Percentiles rank a stretch among this genome's conserved stretches.
phyloP scores from a whole-genome alignment of 192 early-diverging fungal species.

The Phlyctochytrium arcticum region DNA sequence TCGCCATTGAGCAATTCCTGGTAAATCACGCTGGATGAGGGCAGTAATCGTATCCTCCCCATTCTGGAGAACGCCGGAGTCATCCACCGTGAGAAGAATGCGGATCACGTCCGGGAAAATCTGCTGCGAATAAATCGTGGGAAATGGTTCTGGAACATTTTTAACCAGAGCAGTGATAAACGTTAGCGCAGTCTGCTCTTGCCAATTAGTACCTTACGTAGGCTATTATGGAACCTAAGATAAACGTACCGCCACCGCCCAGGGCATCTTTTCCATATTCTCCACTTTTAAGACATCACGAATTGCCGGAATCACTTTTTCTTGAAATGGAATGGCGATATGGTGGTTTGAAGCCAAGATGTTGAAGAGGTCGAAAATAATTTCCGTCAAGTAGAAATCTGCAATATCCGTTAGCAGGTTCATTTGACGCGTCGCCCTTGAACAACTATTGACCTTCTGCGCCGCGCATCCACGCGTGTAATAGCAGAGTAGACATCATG shows the following conservation, averaged over 20 bases:
- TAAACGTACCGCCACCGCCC: slow-evolving; percentile 19
- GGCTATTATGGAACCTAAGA: neutral
- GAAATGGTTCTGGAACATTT: slow-evolving; percentile 68
- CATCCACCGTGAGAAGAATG: slow-evolving; percentile 61
- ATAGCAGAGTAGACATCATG: slow-evolving; percentile 62
- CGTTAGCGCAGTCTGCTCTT: slow-evolving; percentile 59
- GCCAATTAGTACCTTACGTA: neutral
- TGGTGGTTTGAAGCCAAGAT: slow-evolving; percentile 64
- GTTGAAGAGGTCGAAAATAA: slow-evolving; percentile 75
- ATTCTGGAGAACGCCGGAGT: slow-evolving; percentile 78
- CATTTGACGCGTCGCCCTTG: neutral
- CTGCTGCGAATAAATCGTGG: slow-evolving; percentile 39
- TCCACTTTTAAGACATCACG: slow-evolving; percentile 46
- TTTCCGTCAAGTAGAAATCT: slow-evolving; percentile 72
- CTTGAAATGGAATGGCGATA: slow-evolving; percentile 63
- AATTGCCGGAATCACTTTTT: slow-evolving; percentile 70
- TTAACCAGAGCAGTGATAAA: slow-evolving; percentile 69
- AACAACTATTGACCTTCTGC: slow-evolving; percentile 48
- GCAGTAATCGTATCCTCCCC: slow-evolving; percentile 80
- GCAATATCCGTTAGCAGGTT: neutral
- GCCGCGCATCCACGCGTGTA: slow-evolving; percentile 76
- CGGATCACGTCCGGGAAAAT: slow-evolving; percentile 82
- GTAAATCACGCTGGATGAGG: slow-evolving; percentile 74
- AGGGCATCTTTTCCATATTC: slow-evolving; percentile 6
- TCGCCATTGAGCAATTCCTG: slow-evolving; percentile 74